phyloP scores from a whole-genome alignment of 148 eudicot species.

The Chenopodium quinoa region DNA sequence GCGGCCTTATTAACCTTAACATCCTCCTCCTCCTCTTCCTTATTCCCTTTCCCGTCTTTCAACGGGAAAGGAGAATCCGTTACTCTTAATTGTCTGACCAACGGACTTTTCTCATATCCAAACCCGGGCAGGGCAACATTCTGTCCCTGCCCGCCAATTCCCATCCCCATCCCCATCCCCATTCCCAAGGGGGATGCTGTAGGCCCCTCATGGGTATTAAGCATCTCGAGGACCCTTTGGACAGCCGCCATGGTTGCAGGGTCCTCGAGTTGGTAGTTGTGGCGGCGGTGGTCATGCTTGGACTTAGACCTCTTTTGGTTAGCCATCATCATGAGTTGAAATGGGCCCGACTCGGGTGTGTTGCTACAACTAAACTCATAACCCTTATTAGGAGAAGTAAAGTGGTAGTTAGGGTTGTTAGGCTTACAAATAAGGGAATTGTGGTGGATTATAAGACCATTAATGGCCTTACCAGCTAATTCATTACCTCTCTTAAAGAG shows the following conservation, averaged over 20 bases:
- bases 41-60: slow-evolving; percentile 28
- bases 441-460: slow-evolving; percentile 48
- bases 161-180: not conserved
- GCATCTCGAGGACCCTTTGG: slow-evolving; percentile 43
- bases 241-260: slow-evolving; percentile 28
- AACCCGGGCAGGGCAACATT: slow-evolving; percentile 37
- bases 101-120: slow-evolving; percentile 38
- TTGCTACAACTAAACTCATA: slow-evolving; percentile 80
- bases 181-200: slow-evolving; percentile 27
- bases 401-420: slow-evolving; percentile 32
- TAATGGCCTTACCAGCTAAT: slow-evolving; percentile 42
- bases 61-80: slow-evolving; percentile 75
- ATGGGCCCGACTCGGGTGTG: slow-evolving; percentile 41
- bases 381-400: slow-evolving; percentile 40
- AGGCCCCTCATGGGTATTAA: slow-evolving; percentile 26
- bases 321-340: slow-evolving; percentile 28
- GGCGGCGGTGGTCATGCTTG: slow-evolving; percentile 20
- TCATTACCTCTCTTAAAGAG: slow-evolving; percentile 45
- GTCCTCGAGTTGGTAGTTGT: slow-evolving; percentile 23
- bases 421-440: slow-evolving; percentile 46
- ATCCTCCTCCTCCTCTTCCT: slow-evolving; percentile 37
- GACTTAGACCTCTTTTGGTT: slow-evolving; percentile 22
- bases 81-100: slow-evolving; percentile 55
- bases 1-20: slow-evolving; percentile 57
- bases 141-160: not conserved